Conservation (phyloP, 2,329 filamentous ascomycete species). For the Aureobasidium sp. region DNA sequence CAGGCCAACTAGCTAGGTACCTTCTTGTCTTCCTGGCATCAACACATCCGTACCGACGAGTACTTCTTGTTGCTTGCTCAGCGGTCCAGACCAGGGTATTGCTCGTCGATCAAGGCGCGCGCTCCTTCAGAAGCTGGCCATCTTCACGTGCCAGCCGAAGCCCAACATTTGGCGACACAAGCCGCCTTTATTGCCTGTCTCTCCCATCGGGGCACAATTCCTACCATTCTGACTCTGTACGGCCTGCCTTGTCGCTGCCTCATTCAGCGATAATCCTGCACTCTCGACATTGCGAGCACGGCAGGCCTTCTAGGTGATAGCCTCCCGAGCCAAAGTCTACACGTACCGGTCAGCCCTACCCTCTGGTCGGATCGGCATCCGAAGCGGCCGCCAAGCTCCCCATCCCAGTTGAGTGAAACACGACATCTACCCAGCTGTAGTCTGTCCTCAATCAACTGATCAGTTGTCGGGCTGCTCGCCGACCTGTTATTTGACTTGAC, state of each 20-base stretch:
- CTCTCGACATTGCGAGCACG: background rate
- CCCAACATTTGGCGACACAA: slow-evolving; percentile 2
- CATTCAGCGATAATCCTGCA: background rate
- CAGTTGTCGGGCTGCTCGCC: slow-evolving; percentile 9
- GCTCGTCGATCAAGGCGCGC: background rate
- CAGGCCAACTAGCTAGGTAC: background rate
- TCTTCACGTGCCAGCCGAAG: background rate
- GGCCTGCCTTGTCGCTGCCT: background rate
- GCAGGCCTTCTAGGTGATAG: slow-evolving; percentile 4
- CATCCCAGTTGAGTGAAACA: slow-evolving; percentile 13
- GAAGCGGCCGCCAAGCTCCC: slow-evolving; percentile 9
- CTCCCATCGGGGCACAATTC: background rate
- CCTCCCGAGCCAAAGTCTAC: background rate
- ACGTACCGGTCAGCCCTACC: background rate
- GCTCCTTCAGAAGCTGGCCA: background rate
- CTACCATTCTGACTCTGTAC: background rate
- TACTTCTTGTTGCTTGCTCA: background rate
- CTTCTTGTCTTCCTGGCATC: background rate
- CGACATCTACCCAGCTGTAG: slow-evolving; percentile 11
- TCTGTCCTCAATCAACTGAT: slow-evolving; percentile 12
- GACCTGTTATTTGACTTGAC: slow-evolving; percentile 1
- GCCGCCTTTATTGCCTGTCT: background rate
- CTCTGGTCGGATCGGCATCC: background rate
- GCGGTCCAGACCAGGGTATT: background rate
- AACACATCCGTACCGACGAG: background rate